phyloP scores from a whole-genome alignment of 139 green algal genomes.

The Chlamydomonas eustigma region DNA sequence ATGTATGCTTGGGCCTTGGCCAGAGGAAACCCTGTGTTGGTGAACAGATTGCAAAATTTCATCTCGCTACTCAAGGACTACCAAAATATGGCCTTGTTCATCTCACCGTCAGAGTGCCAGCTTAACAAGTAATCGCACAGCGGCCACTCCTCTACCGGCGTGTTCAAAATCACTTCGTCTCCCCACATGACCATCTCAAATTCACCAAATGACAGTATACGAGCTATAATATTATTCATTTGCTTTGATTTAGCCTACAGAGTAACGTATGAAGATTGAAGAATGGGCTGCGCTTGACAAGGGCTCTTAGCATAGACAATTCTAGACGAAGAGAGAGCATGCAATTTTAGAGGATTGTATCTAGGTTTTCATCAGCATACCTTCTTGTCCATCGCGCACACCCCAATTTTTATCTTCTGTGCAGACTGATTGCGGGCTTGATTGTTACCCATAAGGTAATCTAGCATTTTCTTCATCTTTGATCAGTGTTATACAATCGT shows the following conservation, averaged over 20 bases:
- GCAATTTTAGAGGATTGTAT: neutral
- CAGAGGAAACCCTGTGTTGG: conserved; percentile 71
- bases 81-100: no score
- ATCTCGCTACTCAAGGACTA: no score
- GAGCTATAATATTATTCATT: conserved; percentile 86
- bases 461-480: conserved; percentile 1
- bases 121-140: conserved; percentile 80
- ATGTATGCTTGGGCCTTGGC: conserved; percentile 50
- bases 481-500: no score
- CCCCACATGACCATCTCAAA: conserved; percentile 90
- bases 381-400: conserved; percentile 92
- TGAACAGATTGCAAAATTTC: neutral
- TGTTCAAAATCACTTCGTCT: conserved; percentile 82
- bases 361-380: neutral
- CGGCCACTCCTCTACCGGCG: conserved; percentile 89
- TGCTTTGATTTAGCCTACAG: conserved; percentile 66
- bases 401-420: conserved; percentile 26
- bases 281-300: neutral
- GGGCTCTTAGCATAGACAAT: neutral
- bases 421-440: neutral
- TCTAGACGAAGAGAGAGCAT: neutral
- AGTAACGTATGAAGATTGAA: neutral
- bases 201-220: conserved; percentile 75
- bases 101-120: conserved; percentile 85
- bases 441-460: neutral